Base-by-base conservation (phyloP, 1,139 yeast species). In the Debaryomycetaceae sp. region DNA sequence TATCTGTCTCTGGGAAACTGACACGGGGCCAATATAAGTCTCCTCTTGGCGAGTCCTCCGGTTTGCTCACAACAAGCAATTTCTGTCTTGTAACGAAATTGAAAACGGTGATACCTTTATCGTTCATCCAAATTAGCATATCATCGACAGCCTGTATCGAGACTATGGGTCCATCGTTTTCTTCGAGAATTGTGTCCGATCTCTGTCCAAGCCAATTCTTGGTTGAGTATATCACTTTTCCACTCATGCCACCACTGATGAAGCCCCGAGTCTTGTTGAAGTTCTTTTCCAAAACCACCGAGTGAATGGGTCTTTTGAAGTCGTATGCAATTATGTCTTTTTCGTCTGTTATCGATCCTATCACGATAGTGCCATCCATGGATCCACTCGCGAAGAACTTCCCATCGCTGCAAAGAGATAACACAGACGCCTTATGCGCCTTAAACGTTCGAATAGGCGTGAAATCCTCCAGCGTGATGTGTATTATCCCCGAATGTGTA, bases 161-260 rank as follows among this genome's bases (percentile, higher is more conserved):
- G 2, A 89, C 84, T 9, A 93, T 80, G 0, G 96, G 86, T 0
- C 95, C 93, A 38, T 78, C 72, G 7, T 79, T 80, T 43, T 78
- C 76, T 34, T 83, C 84, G 9, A 93, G 49, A 0, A 77, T 65
- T 0, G 80, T 72, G 56, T 93, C 99, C 1, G 76, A 72, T 45
- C 96, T 72, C 49, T 83, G 82, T 0, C 96, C 96, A 5, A 93
- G 66, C 99, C 99, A 93, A 52, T 87, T 87, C 49, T 83, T 75
- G 40, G 84, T 85, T 1, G 95, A 84, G 44, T 83, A 68, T 0
- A 87, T 68, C 0, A 93, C 84, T 46, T 87, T 82, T 0, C 98
- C 98, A 13, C 93, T 85, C 72, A 85, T 89, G 0, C 98, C 98
- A 3, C 98, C 98, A 35, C 91, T 84, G 0, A 88, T 73, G 53